Conservation (phyloP, 495 filamentous ascomycete species). For the Penicillium pancosmium region DNA sequence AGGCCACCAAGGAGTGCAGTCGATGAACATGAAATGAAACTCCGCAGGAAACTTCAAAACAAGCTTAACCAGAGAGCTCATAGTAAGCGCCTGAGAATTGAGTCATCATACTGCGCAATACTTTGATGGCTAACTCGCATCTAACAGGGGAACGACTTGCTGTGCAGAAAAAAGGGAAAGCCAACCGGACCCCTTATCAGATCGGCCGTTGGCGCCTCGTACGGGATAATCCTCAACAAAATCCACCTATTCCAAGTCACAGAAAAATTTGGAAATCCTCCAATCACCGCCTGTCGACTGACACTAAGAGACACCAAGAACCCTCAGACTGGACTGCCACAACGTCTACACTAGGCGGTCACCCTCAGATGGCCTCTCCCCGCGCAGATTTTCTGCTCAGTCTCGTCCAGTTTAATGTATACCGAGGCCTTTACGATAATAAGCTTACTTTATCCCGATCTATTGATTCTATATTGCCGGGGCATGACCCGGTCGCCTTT, state of each 20-base stretch:
- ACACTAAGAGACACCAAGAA: neutral
- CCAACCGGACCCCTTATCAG: neutral
- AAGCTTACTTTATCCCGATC: neutral
- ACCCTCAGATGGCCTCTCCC: neutral
- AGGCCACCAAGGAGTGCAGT: neutral
- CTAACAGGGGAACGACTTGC: neutral
- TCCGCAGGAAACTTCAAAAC: slow-evolving; percentile 3
- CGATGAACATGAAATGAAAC: neutral
- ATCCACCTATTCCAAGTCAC: neutral
- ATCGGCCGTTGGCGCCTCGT: neutral
- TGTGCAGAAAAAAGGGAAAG: neutral
- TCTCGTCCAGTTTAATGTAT: slow-evolving; percentile 1
- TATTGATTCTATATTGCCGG: neutral
- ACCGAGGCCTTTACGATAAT: neutral
- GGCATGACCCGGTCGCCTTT: neutral
- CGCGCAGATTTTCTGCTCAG: neutral
- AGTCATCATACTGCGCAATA: neutral
- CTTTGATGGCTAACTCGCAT: neutral
- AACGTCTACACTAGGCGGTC: neutral
- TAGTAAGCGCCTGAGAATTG: neutral
- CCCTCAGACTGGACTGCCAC: neutral
- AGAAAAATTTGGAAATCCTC: neutral
- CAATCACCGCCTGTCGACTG: neutral
- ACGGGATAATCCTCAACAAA: neutral
- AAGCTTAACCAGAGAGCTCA: neutral